Evolutionary conservation across 495 filamentous ascomycete genomes (phyloP).

Genomic region (Trichoderma reesei): DNA sequence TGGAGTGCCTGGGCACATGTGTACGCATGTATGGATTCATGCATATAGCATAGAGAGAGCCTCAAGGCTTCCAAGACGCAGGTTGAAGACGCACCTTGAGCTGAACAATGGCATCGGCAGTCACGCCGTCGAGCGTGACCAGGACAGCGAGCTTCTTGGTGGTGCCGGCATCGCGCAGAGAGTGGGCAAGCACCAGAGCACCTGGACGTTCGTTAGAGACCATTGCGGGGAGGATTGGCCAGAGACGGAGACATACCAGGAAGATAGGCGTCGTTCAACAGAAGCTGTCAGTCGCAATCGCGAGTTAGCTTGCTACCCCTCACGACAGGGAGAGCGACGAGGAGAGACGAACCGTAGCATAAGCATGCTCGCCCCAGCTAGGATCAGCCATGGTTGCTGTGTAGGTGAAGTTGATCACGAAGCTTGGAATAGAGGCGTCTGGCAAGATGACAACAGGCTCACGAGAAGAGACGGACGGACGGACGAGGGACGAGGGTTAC

Average conservation of each 20-base stretch:
- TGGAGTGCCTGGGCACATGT: too few species aligned
- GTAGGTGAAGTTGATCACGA: background rate
- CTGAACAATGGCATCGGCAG: conserved; percentile 60
- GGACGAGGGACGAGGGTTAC: background rate
- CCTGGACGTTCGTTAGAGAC: conserved; percentile 37
- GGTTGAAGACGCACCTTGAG: conserved; percentile 45
- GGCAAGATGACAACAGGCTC: background rate
- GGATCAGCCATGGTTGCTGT: conserved; percentile 9
- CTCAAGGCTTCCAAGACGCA: too few species aligned
- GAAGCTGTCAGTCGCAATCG: conserved; percentile 47
- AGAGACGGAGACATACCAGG: conserved; percentile 56
- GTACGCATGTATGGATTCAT: conserved; percentile 3
- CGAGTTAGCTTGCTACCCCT: conserved; percentile 11
- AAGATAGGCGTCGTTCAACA: conserved; percentile 82
- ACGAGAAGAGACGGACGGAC: background rate
- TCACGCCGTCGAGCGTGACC: conserved; percentile 67
- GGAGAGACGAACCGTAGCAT: background rate
- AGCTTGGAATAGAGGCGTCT: background rate
- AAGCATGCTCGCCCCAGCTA: conserved; percentile 10
- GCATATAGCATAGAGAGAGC: conserved; percentile 7
- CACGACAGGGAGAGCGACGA: background rate
- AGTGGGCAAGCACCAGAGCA: conserved; percentile 88
- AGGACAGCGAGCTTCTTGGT: conserved; percentile 77
- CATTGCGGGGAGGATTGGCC: conserved; percentile 18
- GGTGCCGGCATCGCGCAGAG: conserved; percentile 83